phyloP scores from a whole-genome alignment of 2,329 filamentous ascomycete species.

The Monosporascus sp. region DNA sequence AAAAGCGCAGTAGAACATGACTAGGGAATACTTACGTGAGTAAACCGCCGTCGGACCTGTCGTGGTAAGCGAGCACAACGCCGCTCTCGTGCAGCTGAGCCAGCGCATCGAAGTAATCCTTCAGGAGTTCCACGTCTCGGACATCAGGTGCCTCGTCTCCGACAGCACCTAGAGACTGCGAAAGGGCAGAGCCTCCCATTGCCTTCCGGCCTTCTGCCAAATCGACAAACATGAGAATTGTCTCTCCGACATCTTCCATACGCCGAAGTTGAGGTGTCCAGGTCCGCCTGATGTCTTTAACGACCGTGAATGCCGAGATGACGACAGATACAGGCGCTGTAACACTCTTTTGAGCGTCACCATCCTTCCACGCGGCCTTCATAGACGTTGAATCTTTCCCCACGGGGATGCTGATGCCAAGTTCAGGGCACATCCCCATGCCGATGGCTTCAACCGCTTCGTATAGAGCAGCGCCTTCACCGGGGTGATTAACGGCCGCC shows the following conservation, averaged over 20 bases:
- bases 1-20: no score
- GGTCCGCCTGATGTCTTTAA: constrained; percentile 75
- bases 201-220: constrained; percentile 75
- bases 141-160: constrained; percentile 84
- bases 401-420: constrained; percentile 92
- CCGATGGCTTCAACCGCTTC: constrained; percentile 91
- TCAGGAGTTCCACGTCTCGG: constrained; percentile 71
- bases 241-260: constrained; percentile 82
- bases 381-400: constrained; percentile 98
- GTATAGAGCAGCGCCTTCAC: constrained; percentile 87
- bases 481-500: constrained; percentile 89
- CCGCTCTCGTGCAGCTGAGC: constrained; percentile 50
- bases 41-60: constrained; percentile 87
- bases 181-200: constrained; percentile 84
- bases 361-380: constrained; percentile 92
- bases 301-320: constrained; percentile 84
- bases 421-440: constrained; percentile 81
- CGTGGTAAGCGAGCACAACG: constrained; percentile 86
- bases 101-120: constrained; percentile 88
- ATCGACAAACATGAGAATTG: constrained; percentile 84
- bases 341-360: constrained; percentile 68
- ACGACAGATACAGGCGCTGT: constrained; percentile 88
- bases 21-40: constrained; percentile 47
- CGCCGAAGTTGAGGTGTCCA: constrained; percentile 90
- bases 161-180: constrained; percentile 81